Conservation (phyloP, 352 stramenopile genomes). For the Phytopythium cucurbitacearum region DNA sequence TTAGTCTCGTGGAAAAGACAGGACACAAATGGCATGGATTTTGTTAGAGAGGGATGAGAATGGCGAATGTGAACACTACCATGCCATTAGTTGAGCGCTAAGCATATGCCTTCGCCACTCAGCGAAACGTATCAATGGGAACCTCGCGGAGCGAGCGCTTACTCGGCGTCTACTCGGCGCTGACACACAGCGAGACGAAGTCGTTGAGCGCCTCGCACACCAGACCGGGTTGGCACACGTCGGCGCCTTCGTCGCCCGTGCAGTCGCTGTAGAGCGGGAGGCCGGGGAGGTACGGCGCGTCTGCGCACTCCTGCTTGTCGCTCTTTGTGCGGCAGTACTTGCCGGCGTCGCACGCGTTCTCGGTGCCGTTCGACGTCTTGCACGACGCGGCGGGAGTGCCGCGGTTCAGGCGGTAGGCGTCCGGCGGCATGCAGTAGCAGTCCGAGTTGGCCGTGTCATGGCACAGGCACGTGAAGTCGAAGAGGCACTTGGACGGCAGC, state of each 20-base stretch:
- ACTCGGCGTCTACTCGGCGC: neutral
- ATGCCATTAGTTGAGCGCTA: too few relatives aligned
- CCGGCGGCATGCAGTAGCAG: constrained; percentile 45
- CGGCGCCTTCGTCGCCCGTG: constrained; percentile 12
- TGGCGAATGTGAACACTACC: too few relatives aligned
- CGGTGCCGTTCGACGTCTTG: constrained; percentile 26
- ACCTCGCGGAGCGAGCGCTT: too few relatives aligned
- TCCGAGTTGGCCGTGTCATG: constrained; percentile 37
- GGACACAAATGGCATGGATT: too few relatives aligned
- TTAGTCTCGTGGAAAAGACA: too few relatives aligned
- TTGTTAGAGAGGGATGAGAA: too few relatives aligned
- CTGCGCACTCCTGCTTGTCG: constrained; percentile 40
- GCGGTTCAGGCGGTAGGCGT: constrained; percentile 36
- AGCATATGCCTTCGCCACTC: too few relatives aligned
- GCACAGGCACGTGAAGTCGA: constrained; percentile 40
- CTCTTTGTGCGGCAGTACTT: constrained; percentile 57
- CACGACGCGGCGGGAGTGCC: constrained; percentile 19
- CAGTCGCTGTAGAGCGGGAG: constrained; percentile 43
- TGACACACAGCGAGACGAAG: constrained; percentile 38
- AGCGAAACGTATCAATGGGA: too few relatives aligned
- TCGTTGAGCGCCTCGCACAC: constrained; percentile 31
- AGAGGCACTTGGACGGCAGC: constrained; percentile 43
- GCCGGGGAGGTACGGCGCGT: constrained; percentile 35
- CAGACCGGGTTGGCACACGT: constrained; percentile 24
- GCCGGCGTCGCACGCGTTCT: constrained; percentile 29